Evolutionary conservation across 1,284 basidiomycete species (phyloP).

Genomic region (Porodaedalea pini): DNA sequence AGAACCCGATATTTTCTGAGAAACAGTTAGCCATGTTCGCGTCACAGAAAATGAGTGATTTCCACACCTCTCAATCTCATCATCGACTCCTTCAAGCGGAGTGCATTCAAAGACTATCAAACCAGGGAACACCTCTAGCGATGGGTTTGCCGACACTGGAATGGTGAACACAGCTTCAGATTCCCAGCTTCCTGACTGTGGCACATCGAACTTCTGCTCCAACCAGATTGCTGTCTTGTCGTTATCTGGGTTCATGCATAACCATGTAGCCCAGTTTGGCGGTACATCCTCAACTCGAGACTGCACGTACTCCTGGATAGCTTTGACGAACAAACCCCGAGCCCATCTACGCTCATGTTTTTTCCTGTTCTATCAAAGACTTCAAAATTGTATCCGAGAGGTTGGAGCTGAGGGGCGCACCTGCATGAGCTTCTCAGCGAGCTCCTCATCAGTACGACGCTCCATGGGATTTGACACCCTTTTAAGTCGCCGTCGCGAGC

Average conservation of each 20-base stretch:
- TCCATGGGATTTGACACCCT: conserved; percentile 44
- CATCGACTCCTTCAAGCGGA: conserved; percentile 53
- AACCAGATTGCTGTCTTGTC: conserved; percentile 76
- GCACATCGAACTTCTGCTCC: conserved; percentile 66
- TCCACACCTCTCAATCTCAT: conserved; percentile 61
- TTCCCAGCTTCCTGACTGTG: conserved; percentile 56
- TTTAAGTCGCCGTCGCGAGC: conserved; percentile 41
- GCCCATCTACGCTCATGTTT: conserved; percentile 69
- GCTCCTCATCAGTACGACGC: conserved; percentile 58
- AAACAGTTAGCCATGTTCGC: neutral
- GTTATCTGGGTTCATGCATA: conserved; percentile 66
- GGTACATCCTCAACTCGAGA: conserved; percentile 28
- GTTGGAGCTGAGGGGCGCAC: conserved; percentile 34
- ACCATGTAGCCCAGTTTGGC: conserved; percentile 55
- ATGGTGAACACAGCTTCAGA: conserved; percentile 58
- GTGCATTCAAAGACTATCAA: conserved; percentile 69
- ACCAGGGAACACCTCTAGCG: conserved; percentile 48
- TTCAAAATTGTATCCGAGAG: conserved; percentile 21
- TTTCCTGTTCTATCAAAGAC: conserved; percentile 54
- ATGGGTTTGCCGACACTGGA: conserved; percentile 31
- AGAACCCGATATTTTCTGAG: conserved; percentile 64
- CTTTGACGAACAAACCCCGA: conserved; percentile 57
- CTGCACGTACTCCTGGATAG: conserved; percentile 40
- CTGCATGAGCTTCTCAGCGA: conserved; percentile 63
- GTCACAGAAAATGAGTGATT: neutral